These are phyloP conservation scores for Heliocybe sulcata DNA, from an alignment of 1,284 basidiomycete genomes.

Conservation along the genomic window DNA sequence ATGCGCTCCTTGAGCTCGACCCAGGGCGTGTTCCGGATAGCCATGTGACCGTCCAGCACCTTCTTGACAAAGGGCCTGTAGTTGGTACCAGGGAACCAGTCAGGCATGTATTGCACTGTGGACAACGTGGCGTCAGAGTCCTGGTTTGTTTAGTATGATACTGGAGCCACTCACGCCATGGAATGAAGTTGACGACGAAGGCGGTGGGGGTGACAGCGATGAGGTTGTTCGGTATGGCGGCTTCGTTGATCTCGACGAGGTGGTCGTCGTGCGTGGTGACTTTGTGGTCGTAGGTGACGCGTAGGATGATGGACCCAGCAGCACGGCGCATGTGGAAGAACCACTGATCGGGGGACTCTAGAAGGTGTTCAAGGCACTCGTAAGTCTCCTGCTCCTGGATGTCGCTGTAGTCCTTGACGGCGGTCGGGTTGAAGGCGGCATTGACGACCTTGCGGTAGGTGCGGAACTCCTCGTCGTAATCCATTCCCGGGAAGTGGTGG, in stretches of 20 bases:
- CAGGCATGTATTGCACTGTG: background rate
- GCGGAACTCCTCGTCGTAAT: slow-evolving; percentile 2
- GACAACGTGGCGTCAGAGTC: background rate
- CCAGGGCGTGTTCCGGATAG: background rate
- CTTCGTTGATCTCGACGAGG: slow-evolving; percentile 1
- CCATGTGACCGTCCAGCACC: background rate
- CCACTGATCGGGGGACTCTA: background rate
- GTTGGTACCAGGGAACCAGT: background rate
- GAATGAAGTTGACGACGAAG: slow-evolving; percentile 1
- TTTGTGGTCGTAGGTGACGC: background rate
- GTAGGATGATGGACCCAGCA: background rate
- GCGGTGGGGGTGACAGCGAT: background rate
- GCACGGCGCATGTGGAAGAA: background rate
- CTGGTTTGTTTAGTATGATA: background rate
- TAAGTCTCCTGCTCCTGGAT: background rate
- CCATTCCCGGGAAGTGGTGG: background rate
- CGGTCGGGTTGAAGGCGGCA: slow-evolving; percentile 1
- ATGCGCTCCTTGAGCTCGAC: background rate
- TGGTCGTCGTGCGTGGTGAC: background rate
- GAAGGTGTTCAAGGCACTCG: background rate
- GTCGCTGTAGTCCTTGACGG: background rate
- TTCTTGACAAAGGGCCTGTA: background rate
- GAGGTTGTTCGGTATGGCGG: background rate
- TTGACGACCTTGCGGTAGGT: slow-evolving; percentile 1
- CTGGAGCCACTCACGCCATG: background rate